phyloP scores from a whole-genome alignment of 2,329 filamentous ascomycete genomes.

The Cercospora sp. region DNA sequence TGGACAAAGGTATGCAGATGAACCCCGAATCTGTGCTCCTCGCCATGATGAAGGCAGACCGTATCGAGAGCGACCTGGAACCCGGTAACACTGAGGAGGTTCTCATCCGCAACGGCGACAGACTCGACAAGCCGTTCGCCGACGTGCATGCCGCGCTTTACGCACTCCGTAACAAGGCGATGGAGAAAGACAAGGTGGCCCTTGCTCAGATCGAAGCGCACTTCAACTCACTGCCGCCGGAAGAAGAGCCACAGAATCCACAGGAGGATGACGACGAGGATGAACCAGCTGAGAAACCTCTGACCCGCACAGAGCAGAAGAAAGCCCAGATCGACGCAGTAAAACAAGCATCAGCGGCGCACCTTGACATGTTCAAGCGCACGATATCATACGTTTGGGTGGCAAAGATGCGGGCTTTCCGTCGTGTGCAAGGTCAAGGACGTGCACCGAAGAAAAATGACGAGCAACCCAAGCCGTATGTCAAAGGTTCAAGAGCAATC shows the following conservation, averaged over 20 bases:
- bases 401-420: conserved; percentile 87
- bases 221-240: conserved; percentile 49
- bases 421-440: conserved; percentile 83
- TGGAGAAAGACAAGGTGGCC: conserved; percentile 64
- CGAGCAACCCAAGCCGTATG: conserved; percentile 9
- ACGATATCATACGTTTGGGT: conserved; percentile 95
- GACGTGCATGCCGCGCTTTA: conserved; percentile 85
- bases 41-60: conserved; percentile 84
- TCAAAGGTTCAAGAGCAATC: conserved; percentile 73
- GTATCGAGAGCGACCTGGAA: conserved; percentile 75
- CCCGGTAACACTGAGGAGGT: conserved; percentile 69
- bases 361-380: conserved; percentile 74
- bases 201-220: conserved; percentile 57
- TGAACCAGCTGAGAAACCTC: conserved; percentile 49
- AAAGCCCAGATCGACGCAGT: conserved; percentile 58
- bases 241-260: conserved; percentile 39
- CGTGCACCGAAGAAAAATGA: conserved; percentile 51
- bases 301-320: conserved; percentile 54
- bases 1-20: conserved; percentile 78
- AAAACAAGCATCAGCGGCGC: conserved; percentile 66
- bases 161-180: conserved; percentile 71
- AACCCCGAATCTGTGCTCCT: conserved; percentile 93
- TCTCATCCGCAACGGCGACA: conserved; percentile 63
- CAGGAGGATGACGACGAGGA: conserved; percentile 57
- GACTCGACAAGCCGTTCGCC: conserved; percentile 81